These are phyloP conservation scores for Sordaria brevicollis DNA, from an alignment of 495 filamentous ascomycete genomes.

Conservation along the genomic window DNA sequence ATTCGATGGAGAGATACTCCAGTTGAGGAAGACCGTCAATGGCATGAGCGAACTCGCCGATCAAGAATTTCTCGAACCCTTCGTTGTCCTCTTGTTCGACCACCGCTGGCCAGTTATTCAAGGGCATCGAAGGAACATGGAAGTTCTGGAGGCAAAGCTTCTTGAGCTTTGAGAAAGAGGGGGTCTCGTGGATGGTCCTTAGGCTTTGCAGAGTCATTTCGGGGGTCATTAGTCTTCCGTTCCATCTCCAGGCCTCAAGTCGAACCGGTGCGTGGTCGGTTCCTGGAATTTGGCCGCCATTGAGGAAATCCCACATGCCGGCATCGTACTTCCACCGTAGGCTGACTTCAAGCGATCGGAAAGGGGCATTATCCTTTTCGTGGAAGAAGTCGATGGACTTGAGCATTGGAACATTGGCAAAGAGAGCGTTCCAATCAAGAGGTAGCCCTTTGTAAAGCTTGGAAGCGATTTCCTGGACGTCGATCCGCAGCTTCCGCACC, in stretches of 20 bases:
- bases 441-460: conserved; percentile 23
- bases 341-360: conserved; percentile 32
- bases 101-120: not conserved
- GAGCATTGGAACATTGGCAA: conserved; percentile 38
- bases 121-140: conserved; percentile 32
- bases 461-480: conserved; percentile 36
- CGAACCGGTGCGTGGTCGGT: conserved; percentile 12
- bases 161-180: conserved; percentile 47
- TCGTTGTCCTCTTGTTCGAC: not conserved
- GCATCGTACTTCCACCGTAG: conserved; percentile 56
- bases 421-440: conserved; percentile 31
- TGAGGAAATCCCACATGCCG: conserved; percentile 46
- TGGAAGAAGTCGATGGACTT: conserved; percentile 46
- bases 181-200: conserved; percentile 43
- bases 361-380: conserved; percentile 43
- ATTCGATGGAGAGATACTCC: conserved; percentile 54
- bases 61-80: conserved; percentile 11
- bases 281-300: conserved; percentile 1
- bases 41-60: conserved; percentile 43
- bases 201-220: conserved; percentile 34
- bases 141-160: conserved; percentile 58
- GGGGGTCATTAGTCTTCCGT: conserved; percentile 48
- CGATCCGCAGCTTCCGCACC: conserved; percentile 57
- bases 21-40: conserved; percentile 52
- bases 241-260: conserved; percentile 72